phyloP scores from a whole-genome alignment of 202 grass and related monocot species.

The Zizania palustris region DNA sequence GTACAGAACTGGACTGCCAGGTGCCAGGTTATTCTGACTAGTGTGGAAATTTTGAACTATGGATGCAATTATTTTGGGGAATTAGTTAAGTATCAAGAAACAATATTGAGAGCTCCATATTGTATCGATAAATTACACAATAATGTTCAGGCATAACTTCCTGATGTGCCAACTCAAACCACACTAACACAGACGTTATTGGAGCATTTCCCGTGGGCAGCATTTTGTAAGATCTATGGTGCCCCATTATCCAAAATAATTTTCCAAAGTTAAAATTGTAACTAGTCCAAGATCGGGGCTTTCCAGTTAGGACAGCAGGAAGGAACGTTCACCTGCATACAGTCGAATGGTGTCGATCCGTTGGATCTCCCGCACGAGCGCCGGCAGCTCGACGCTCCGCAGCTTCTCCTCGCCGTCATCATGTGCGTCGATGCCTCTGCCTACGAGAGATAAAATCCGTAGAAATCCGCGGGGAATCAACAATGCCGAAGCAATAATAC shows the following conservation, averaged over 20 bases:
- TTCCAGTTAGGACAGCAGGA: background rate
- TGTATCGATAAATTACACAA: background rate
- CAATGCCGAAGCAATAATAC: background rate
- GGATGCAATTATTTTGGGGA: no score
- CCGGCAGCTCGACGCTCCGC: conserved; percentile 37
- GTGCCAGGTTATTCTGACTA: no score
- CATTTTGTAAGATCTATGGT: background rate
- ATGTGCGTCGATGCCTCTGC: background rate
- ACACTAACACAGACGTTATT: background rate
- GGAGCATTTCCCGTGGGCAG: background rate
- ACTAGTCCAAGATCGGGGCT: background rate
- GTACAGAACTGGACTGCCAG: background rate
- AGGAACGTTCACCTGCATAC: conserved; percentile 68
- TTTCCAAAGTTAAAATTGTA: background rate
- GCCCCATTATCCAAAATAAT: background rate
- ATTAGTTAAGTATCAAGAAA: conserved; percentile 10
- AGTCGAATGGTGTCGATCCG: conserved; percentile 72
- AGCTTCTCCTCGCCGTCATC: conserved; percentile 32
- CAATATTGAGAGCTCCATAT: background rate
- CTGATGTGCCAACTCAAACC: background rate
- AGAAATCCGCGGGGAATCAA: conserved; percentile 28
- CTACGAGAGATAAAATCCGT: conserved; percentile 18
- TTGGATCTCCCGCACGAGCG: conserved; percentile 65
- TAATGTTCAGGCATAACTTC: no score
- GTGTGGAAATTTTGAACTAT: no score